Percentiles rank a stretch among this genome's conserved stretches.
Evolutionary conservation across 495 filamentous ascomycete species (phyloP).

Genomic region (Aspergillus baeticus): DNA sequence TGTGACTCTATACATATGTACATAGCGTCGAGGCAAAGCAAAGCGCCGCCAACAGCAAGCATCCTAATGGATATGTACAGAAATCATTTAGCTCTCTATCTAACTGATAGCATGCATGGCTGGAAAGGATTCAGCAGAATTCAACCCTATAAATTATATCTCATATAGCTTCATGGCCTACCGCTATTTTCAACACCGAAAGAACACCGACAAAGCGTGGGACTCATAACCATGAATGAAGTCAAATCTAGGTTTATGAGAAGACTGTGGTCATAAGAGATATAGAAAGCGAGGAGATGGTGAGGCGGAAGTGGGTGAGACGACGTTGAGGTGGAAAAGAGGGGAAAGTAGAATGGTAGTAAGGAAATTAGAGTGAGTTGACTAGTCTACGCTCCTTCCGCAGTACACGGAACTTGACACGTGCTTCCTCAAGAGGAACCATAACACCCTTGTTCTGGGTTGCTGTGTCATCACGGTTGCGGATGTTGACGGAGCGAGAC

Average conservation of each 20-base stretch:
- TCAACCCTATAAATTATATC: neutral
- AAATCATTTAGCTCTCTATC: neutral
- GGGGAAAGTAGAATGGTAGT: neutral
- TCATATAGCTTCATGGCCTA: constrained; percentile 1
- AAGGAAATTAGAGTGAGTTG: constrained; percentile 43
- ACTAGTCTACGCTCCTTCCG: constrained; percentile 62
- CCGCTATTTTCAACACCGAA: constrained; percentile 8
- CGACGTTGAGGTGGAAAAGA: too few species aligned
- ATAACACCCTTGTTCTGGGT: constrained; percentile 74
- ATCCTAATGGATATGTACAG: neutral
- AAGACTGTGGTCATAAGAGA: neutral
- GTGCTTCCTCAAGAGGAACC: constrained; percentile 72
- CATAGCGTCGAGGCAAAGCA: neutral
- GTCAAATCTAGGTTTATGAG: too few species aligned
- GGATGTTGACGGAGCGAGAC: constrained; percentile 76
- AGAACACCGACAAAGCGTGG: constrained; percentile 4
- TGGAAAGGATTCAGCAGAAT: neutral
- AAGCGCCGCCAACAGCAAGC: neutral
- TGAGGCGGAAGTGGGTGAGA: neutral
- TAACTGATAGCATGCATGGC: neutral
- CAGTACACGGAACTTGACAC: constrained; percentile 69
- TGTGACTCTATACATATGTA: neutral
- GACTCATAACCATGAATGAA: neutral
- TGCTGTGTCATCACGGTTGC: constrained; percentile 82
- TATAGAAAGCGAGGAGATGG: neutral